Conservation (phyloP, 2,329 filamentous ascomycete genomes). For the Trichoderma sp. region DNA sequence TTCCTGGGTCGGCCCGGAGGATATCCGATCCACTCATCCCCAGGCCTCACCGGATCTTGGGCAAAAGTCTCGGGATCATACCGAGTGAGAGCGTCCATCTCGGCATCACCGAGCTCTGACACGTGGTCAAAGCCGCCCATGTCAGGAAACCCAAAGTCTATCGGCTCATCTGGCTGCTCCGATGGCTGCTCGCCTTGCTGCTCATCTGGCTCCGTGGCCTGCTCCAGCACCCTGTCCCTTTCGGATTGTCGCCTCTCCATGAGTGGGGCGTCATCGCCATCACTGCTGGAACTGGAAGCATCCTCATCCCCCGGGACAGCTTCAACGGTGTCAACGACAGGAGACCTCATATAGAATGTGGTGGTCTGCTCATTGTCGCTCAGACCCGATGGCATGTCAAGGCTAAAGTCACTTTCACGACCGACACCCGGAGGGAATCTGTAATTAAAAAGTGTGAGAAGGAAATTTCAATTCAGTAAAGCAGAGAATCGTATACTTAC, state of each 20-base stretch:
- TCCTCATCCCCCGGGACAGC: background rate
- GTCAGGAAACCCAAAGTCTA: background rate
- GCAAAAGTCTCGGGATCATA: conserved; percentile 14
- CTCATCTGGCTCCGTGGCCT: background rate
- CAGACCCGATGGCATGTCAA: conserved; percentile 51
- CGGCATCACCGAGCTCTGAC: conserved; percentile 5
- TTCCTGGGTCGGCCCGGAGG: conserved; percentile 23
- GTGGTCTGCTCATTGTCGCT: conserved; percentile 54
- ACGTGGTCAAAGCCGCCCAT: conserved; percentile 5
- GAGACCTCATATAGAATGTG: conserved; percentile 48
- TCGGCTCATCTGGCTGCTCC: background rate
- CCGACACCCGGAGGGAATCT: conserved; percentile 42
- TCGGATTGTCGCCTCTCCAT: background rate
- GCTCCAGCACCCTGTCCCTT: background rate
- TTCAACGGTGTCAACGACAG: background rate
- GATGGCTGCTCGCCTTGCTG: background rate
- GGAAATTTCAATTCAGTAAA: background rate
- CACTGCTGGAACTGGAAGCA: background rate
- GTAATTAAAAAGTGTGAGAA: background rate
- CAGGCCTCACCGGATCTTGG: background rate
- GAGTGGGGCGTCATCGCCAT: background rate
- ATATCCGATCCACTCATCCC: conserved; percentile 15
- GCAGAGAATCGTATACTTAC: conserved; percentile 38
- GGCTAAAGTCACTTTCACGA: conserved; percentile 53
- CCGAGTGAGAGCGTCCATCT: conserved; percentile 17